These are phyloP conservation scores for Yamadazyma atlantica DNA, from an alignment of 1,139 yeast species.

Conservation along the genomic window DNA sequence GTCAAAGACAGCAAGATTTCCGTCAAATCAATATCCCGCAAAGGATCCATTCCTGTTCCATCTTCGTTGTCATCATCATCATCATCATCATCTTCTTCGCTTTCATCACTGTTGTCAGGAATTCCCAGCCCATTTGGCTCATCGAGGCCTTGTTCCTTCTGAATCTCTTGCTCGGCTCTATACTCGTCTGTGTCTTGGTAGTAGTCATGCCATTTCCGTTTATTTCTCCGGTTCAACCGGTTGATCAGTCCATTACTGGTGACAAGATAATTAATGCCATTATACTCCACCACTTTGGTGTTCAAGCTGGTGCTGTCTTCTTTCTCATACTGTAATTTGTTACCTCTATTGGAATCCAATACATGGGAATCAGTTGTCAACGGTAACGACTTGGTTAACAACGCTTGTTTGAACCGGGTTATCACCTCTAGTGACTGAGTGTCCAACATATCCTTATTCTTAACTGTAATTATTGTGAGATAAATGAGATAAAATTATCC, in stretches of 20 bases:
- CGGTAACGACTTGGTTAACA: constrained; percentile 18
- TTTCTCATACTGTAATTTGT: constrained; percentile 24
- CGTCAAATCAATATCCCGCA: constrained; percentile 38
- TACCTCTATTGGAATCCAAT: constrained; percentile 36
- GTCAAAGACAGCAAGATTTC: constrained; percentile 73
- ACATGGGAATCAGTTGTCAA: constrained; percentile 12
- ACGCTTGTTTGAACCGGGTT: constrained; percentile 39
- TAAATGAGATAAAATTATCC: no score
- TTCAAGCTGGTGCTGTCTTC: constrained; percentile 25
- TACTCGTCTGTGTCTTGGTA: constrained; percentile 21
- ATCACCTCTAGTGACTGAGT: constrained; percentile 40
- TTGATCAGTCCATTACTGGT: constrained; percentile 38
- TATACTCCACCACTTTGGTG: constrained; percentile 42
- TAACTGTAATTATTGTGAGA: no score
- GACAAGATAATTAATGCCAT: constrained; percentile 41
- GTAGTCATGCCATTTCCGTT: constrained; percentile 40
- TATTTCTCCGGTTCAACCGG: constrained; percentile 24
- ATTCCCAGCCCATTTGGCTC: constrained; percentile 14
- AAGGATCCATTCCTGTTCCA: constrained; percentile 33
- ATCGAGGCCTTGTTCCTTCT: constrained; percentile 2
- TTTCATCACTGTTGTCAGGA: constrained; percentile 18
- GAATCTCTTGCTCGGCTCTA: constrained; percentile 1
- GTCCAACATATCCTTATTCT: constrained; percentile 34
- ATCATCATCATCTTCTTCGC: constrained; percentile 23
- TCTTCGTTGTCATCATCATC: constrained; percentile 26